Base-by-base conservation (phyloP, 805 yeast genomes). In the Lipomyces orientalis region DNA sequence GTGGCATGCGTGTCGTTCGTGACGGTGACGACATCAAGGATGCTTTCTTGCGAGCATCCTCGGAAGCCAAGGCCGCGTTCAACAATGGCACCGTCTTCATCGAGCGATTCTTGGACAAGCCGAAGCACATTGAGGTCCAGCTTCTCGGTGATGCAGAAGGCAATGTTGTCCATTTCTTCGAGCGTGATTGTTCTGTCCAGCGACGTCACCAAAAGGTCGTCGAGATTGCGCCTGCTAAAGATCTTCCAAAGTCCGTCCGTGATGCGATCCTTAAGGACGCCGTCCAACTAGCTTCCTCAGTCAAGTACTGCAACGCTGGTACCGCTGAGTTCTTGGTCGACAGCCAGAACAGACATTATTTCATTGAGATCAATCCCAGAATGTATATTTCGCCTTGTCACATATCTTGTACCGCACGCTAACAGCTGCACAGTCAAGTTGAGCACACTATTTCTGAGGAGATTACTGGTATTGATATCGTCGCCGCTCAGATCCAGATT, bases 391-490 rank as follows among this genome's bases (percentile, higher is more conserved):
- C 19, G 39, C 12, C 52, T 31, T 31, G 6, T 16, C 12, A 12
- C 49, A 39, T 39, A 9, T 46, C 4, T 34, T 34, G 37, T 34
- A 34, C 22, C 61, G 22, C 5, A 16, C 33, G 9, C 46, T 51
- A 49, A 31, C 60, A 33, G 16, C 54, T 4, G 10, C 31, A 54
- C 46, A 65, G 87, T 76, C 99, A 94, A 83, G 98, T 95, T 69
- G 99, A 94, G 84, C 99, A 94, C 82, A 94, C 99, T 61, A 95
- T 94, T 80, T 93, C 98, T 64, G 99, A 94, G 82, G 99, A 94
- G 82, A 95, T 94, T 79, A 95, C 99, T 14, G 99, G 99, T 73
- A 95, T 94, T 69, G 99, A 94, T 81, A 84, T 94, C 72, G 98
- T 94, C 49, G 97, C 98, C 69, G 98, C 98, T 19, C 99, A 94